Conservation (phyloP, 2,329 filamentous ascomycete species). For the Trichoderma sp. region DNA sequence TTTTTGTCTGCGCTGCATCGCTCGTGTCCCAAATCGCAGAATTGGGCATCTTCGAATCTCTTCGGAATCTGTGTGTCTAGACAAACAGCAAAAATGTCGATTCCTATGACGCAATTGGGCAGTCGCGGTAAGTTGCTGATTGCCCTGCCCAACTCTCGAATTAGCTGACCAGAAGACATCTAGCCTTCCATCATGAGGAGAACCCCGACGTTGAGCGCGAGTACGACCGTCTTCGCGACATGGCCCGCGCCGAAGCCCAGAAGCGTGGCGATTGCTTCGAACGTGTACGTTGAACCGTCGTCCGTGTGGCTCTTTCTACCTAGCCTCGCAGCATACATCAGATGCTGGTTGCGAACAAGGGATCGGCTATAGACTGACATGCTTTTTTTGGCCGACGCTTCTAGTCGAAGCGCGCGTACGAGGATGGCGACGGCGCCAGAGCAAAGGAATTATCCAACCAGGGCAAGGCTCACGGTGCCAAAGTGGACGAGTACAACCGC, state of each 20-base stretch:
- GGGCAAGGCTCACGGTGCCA: constrained; percentile 78
- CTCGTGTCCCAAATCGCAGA: background rate
- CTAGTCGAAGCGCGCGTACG: constrained; percentile 77
- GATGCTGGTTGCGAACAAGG: background rate
- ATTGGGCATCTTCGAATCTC: background rate
- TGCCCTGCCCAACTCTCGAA: background rate
- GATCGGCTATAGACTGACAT: background rate
- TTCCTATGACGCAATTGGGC: constrained; percentile 45
- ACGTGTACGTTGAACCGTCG: constrained; percentile 51
- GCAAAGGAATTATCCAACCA: constrained; percentile 84
- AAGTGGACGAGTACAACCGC: constrained; percentile 86
- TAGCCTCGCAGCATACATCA: background rate
- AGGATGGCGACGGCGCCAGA: constrained; percentile 75
- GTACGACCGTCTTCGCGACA: constrained; percentile 85
- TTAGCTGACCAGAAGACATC: constrained; percentile 14
- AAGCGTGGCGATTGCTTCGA: constrained; percentile 80
- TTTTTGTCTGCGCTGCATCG: background rate
- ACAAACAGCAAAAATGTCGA: constrained; percentile 34
- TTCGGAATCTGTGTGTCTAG: constrained; percentile 19
- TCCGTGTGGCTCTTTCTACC: background rate
- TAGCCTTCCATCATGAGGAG: constrained; percentile 75
- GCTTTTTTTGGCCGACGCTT: background rate
- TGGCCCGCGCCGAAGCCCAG: constrained; percentile 77
- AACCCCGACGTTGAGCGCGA: constrained; percentile 73
- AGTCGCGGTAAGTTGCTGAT: constrained; percentile 41